Conservation (phyloP, 2,329 filamentous ascomycete species). For the Neonectria coccinea region DNA sequence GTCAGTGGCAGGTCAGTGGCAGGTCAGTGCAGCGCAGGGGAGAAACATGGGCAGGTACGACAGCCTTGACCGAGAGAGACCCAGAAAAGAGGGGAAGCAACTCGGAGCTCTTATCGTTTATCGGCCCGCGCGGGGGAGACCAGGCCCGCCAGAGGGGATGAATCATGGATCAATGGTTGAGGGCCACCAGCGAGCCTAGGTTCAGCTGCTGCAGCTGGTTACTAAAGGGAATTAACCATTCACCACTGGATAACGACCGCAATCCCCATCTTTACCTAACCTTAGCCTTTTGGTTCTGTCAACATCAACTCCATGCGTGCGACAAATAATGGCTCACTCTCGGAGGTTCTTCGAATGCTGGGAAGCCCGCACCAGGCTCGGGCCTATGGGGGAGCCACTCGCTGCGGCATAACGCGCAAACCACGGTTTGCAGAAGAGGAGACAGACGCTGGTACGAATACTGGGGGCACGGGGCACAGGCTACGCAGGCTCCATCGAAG, state of each 20-base stretch:
- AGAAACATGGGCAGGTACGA: constrained; percentile 33
- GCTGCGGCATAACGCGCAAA: constrained; percentile 21
- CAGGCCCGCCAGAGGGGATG: not conserved
- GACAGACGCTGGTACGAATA: constrained; percentile 5
- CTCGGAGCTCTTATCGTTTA: constrained; percentile 47
- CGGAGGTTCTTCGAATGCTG: constrained; percentile 13
- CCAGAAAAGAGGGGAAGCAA: constrained; percentile 33
- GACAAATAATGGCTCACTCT: constrained; percentile 28
- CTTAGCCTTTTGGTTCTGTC: constrained; percentile 8
- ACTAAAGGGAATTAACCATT: constrained; percentile 23
- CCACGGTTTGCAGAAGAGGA: not conserved
- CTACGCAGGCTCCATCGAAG: constrained; percentile 1
- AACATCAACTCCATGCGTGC: constrained; percentile 12
- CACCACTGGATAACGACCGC: constrained; percentile 20
- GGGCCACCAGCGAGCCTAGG: constrained; percentile 12
- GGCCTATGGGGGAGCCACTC: constrained; percentile 21
- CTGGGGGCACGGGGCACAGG: not conserved
- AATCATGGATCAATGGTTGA: not conserved
- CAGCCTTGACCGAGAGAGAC: constrained; percentile 30
- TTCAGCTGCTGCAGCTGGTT: constrained; percentile 17
- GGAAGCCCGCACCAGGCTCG: constrained; percentile 8
- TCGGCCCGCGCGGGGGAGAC: constrained; percentile 41
- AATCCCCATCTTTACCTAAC: constrained; percentile 20
- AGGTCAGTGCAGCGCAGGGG: constrained; percentile 18
- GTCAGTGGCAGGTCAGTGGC: not conserved